Conservation (phyloP, 1,284 basidiomycete species). For the Erythrobasidium hasegawianum region DNA sequence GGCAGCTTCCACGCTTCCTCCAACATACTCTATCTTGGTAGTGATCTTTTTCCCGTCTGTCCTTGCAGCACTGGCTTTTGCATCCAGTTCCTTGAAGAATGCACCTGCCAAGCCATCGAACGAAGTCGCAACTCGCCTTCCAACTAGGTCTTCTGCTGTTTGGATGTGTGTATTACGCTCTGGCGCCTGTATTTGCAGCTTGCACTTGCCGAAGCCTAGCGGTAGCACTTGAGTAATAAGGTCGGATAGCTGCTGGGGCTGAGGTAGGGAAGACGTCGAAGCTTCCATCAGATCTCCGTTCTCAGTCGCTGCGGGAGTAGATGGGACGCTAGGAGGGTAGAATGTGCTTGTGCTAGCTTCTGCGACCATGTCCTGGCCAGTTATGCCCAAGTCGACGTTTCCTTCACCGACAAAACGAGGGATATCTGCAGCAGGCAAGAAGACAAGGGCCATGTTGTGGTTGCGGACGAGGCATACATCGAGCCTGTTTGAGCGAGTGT, state of each 20-base stretch:
- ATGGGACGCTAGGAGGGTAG: neutral
- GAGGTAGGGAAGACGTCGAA: neutral
- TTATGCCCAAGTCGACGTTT: constrained; percentile 85
- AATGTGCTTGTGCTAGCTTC: constrained; percentile 57
- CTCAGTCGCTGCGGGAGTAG: constrained; percentile 4
- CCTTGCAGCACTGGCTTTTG: constrained; percentile 50
- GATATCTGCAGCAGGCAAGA: constrained; percentile 95
- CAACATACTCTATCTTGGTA: constrained; percentile 90
- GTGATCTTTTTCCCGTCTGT: constrained; percentile 49
- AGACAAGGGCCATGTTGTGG: constrained; percentile 92
- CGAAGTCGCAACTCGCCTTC: constrained; percentile 88
- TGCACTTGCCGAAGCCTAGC: constrained; percentile 91
- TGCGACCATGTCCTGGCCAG: constrained; percentile 94
- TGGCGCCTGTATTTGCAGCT: constrained; percentile 91
- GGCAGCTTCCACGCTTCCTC: constrained; percentile 96
- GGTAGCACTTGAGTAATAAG: constrained; percentile 75
- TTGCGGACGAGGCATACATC: constrained; percentile 91
- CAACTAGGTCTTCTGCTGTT: constrained; percentile 72
- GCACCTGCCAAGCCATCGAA: constrained; percentile 81
- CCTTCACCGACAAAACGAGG: constrained; percentile 98
- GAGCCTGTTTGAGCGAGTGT: constrained; percentile 78
- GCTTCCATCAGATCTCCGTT: neutral
- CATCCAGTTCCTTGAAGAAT: constrained; percentile 75
- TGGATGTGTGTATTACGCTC: constrained; percentile 64
- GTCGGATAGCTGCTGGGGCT: constrained; percentile 58